Percentiles rank a stretch among this genome's conserved stretches.
Conservation (phyloP, 2,329 filamentous ascomycete species). For the Cladophialophora immunda region DNA sequence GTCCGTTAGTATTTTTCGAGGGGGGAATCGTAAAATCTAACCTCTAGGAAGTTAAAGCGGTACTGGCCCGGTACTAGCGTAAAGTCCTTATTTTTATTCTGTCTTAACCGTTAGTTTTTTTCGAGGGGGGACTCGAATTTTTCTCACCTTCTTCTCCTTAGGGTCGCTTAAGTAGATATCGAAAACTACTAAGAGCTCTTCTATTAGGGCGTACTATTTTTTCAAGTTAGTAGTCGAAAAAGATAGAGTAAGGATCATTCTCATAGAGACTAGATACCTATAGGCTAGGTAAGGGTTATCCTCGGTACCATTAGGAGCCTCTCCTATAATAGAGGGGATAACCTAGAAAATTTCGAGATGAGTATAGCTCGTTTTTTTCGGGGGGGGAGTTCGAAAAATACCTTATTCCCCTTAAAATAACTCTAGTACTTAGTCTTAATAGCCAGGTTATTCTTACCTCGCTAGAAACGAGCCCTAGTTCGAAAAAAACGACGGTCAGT, state of each 20-base stretch:
- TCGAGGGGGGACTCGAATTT: neutral
- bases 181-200: neutral
- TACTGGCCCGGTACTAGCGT: neutral
- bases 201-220: neutral
- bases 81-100: neutral
- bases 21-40: neutral
- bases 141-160: neutral
- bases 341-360: neutral
- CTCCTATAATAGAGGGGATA: too few relatives aligned
- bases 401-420: neutral
- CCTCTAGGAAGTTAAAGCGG: neutral
- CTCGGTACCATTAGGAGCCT: neutral
- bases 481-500: neutral
- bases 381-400: neutral
- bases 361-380: neutral
- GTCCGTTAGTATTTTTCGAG: neutral
- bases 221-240: neutral
- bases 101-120: neutral
- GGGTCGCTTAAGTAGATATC: neutral
- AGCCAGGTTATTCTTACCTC: neutral
- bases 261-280: neutral
- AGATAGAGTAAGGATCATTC: too few relatives aligned
- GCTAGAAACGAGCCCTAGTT: neutral
- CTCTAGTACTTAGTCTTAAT: neutral
- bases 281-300: neutral